Percentiles rank a stretch among this genome's conserved stretches.
These are phyloP conservation scores for Cladobotryum mycophilum DNA, from an alignment of 2,329 filamentous ascomycete species.

Conservation along the genomic window DNA sequence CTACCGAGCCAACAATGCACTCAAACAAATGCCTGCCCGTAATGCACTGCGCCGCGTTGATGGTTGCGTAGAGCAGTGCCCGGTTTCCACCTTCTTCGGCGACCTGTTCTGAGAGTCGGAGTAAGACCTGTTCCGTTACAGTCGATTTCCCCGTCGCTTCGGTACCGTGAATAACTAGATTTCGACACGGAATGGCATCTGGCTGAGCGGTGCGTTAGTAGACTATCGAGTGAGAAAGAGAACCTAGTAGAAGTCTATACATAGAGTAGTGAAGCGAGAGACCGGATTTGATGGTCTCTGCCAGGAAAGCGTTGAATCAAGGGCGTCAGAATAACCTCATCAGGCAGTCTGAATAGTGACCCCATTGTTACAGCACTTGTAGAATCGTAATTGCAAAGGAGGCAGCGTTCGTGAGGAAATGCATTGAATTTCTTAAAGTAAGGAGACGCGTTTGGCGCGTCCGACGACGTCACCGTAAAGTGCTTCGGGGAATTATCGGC, in stretches of 20 bases:
- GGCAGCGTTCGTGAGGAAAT: too few relatives aligned
- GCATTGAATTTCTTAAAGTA: neutral
- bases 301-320: conserved; percentile 48
- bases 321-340: conserved; percentile 42
- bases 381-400: too few relatives aligned
- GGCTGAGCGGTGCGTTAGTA: conserved; percentile 37
- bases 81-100: conserved; percentile 3
- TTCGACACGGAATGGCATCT: conserved; percentile 61
- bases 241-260: conserved; percentile 24
- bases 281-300: conserved; percentile 52
- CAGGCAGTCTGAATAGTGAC: conserved; percentile 42
- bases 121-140: conserved; percentile 49
- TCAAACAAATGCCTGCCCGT: conserved; percentile 73
- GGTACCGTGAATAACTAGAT: conserved; percentile 75
- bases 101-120: conserved; percentile 17
- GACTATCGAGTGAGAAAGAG: neutral
- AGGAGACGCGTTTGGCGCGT: conserved; percentile 24
- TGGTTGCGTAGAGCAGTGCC: conserved; percentile 49
- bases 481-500: neutral
- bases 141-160: conserved; percentile 82
- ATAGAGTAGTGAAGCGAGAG: conserved; percentile 49
- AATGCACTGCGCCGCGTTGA: conserved; percentile 70
- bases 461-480: conserved; percentile 11
- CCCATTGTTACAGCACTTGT: neutral
- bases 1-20: conserved; percentile 55